These are phyloP conservation scores for Poa pratensis DNA, from an alignment of 176 grass and related monocot species.

Conservation along the genomic window DNA sequence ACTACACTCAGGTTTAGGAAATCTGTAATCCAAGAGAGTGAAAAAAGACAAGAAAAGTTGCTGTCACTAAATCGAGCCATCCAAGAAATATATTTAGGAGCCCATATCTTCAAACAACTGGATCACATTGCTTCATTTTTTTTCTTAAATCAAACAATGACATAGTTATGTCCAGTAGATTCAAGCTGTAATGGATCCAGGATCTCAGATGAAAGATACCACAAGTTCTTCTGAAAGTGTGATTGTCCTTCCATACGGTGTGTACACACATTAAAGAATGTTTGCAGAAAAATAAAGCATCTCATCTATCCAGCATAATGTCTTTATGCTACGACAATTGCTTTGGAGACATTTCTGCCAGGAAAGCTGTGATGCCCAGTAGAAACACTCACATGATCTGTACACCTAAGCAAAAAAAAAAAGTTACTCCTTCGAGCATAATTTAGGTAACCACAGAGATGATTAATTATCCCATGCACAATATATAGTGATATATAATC, in stretches of 20 bases:
- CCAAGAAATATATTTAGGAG: neutral
- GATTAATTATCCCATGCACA: neutral
- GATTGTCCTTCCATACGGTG: neutral
- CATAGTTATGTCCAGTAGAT: neutral
- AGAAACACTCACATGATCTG: slow-evolving; percentile 19
- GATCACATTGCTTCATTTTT: neutral
- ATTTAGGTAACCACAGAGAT: neutral
- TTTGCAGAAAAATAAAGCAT: slow-evolving; percentile 9
- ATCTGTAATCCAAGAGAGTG: neutral
- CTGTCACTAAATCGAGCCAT: neutral
- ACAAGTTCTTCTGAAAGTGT: neutral
- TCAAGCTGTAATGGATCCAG: neutral
- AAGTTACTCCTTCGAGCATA: neutral
- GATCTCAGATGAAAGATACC: neutral
- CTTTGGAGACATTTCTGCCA: neutral
- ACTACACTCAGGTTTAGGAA: neutral
- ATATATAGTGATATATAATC: neutral
- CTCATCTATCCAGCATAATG: neutral
- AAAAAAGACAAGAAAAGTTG: neutral
- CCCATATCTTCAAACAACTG: neutral
- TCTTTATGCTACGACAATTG: neutral
- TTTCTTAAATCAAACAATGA: neutral
- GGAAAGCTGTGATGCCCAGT: neutral
- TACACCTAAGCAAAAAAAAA: slow-evolving; percentile 13
- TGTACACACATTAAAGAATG: neutral